Evolutionary conservation across 257 asterid genomes (phyloP).

Genomic region (Fraxinus americana): DNA sequence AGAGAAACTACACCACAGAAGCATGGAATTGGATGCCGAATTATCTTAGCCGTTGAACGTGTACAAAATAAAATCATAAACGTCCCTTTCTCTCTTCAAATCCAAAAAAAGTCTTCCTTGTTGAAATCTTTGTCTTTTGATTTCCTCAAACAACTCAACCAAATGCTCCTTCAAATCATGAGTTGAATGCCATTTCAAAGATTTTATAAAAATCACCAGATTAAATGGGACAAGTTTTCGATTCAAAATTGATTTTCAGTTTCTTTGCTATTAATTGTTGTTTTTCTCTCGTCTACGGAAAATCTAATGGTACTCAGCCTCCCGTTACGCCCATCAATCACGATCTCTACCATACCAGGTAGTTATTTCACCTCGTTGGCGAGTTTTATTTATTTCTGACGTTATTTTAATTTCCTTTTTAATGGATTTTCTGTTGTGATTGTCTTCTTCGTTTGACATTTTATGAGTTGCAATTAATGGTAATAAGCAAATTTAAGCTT

Average conservation of each 20-base stretch:
- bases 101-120: not conserved
- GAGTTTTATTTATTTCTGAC: not conserved
- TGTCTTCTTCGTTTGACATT: constrained; percentile 19
- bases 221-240: constrained; percentile 1
- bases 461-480: constrained; percentile 25
- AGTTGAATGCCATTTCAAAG: not conserved
- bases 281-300: constrained; percentile 41
- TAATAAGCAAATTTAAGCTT: constrained; percentile 7
- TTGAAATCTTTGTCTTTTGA: not conserved
- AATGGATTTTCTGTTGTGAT: not conserved
- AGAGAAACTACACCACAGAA: not conserved
- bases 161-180: not conserved
- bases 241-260: not conserved
- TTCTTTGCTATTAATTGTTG: constrained; percentile 12
- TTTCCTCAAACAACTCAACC: not conserved
- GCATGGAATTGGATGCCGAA: not conserved
- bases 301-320: constrained; percentile 43
- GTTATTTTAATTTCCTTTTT: constrained; percentile 13
- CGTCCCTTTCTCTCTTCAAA: not conserved
- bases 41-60: not conserved
- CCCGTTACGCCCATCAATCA: constrained; percentile 71
- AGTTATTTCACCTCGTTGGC: not conserved
- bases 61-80: not conserved
- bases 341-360: constrained; percentile 95
- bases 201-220: not conserved